phyloP scores from a whole-genome alignment of 495 filamentous ascomycete genomes.

The Penicillium verhagenii region DNA sequence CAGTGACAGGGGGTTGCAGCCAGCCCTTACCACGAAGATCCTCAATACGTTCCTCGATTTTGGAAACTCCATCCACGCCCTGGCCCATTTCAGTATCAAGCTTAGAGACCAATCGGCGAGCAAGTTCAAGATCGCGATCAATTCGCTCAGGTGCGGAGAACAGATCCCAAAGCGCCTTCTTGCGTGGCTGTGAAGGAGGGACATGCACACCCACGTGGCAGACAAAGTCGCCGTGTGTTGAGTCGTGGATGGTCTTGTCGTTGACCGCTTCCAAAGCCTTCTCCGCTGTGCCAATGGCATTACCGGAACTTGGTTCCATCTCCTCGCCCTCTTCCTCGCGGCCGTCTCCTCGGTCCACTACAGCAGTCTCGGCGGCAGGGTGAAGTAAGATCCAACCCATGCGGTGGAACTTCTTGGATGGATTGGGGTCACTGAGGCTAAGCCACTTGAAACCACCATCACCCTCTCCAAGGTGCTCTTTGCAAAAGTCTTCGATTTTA shows the following conservation, averaged over 20 bases:
- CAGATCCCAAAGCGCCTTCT: constrained; percentile 96
- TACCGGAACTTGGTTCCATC: constrained; percentile 39
- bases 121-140: constrained; percentile 78
- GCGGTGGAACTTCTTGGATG: constrained; percentile 91
- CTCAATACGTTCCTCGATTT: constrained; percentile 85
- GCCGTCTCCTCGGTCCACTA: constrained; percentile 57
- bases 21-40: constrained; percentile 69
- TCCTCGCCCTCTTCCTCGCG: constrained; percentile 65
- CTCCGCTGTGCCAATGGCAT: constrained; percentile 59
- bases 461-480: constrained; percentile 82
- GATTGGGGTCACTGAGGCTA: constrained; percentile 93
- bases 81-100: constrained; percentile 76
- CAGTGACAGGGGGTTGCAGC: constrained; percentile 65
- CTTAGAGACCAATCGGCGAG: constrained; percentile 69
- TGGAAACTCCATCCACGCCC: constrained; percentile 64
- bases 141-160: constrained; percentile 89
- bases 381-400: constrained; percentile 99
- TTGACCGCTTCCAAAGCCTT: constrained; percentile 91
- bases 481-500: constrained; percentile 89
- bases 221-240: constrained; percentile 88
- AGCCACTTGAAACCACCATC: constrained; percentile 89
- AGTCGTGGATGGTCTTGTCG: constrained; percentile 92
- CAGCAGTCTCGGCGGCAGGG: constrained; percentile 60
- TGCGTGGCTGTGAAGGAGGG: constrained; percentile 78
- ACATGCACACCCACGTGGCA: constrained; percentile 96